A percentile compares a stretch with the other conserved stretches of the same genome.
These are phyloP conservation scores for Populus nigra DNA, from an alignment of 345 rosid genomes.

Conservation along the genomic window DNA sequence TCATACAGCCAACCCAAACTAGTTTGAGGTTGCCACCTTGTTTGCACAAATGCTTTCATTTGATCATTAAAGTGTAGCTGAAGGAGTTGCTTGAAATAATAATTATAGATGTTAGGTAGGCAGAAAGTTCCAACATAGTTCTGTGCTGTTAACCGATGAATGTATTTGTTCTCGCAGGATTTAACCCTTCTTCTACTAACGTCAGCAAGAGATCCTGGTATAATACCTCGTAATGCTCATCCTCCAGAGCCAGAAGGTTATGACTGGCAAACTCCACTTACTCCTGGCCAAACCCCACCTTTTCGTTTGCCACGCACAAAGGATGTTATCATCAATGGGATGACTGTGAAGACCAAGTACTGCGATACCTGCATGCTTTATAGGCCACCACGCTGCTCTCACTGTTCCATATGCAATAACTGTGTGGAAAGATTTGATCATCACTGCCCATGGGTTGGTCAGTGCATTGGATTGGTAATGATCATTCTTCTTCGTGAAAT, in stretches of 20 bases:
- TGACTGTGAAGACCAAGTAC: constrained; percentile 71
- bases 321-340: constrained; percentile 72
- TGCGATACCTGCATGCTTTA: constrained; percentile 93
- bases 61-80: neutral
- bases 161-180: constrained; percentile 50
- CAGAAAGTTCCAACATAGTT: neutral
- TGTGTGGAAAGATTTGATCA: constrained; percentile 96
- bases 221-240: constrained; percentile 65
- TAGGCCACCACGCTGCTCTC: constrained; percentile 98
- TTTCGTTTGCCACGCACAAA: constrained; percentile 54
- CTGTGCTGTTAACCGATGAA: constrained; percentile 16
- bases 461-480: constrained; percentile 92
- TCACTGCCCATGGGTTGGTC: constrained; percentile 99
- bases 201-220: constrained; percentile 96
- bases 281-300: constrained; percentile 55
- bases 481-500: constrained; percentile 8
- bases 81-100: neutral
- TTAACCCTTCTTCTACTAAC: constrained; percentile 68
- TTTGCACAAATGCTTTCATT: neutral
- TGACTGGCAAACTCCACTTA: constrained; percentile 40
- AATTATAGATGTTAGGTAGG: neutral
- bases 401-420: constrained; percentile 94
- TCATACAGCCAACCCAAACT: neutral
- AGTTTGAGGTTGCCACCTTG: neutral
- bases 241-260: constrained; percentile 70